Base-by-base conservation (phyloP, 116 monocot genomes). In the Posidonia oceanica region DNA sequence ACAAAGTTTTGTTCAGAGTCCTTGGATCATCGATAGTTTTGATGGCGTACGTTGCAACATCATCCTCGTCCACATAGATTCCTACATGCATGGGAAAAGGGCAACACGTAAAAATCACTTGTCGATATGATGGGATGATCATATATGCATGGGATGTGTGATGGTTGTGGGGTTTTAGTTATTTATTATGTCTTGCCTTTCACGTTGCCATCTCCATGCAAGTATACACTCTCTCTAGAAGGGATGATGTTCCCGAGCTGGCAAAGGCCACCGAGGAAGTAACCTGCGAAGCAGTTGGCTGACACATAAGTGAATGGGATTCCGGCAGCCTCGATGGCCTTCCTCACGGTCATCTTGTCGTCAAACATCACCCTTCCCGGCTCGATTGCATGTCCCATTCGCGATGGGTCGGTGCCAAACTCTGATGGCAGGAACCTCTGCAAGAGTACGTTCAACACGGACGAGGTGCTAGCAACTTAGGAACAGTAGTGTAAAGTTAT, bases 401-500 rank as follows among this genome's bases (percentile, higher is more conserved):
- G 73, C 13, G 83, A 61, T 5, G 83, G 81, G 63, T 89, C 89
- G 5, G 7, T 75, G 16, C 86, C 89, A 64, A 89, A 89, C 67
- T 89, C 89, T 4, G 85, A 89, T 11, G 85, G 88, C 62, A 85
- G 18, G 73, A 85, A 88, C 0, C 82, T 36, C 88, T 88, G 67
- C 54, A 61, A n/a, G n/a, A n/a, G n/a, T n/a, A n/a, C n/a, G n/a
- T n/a, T n/a, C n/a, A n/a, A n/a, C n/a, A n/a, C n/a, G n/a, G n/a
- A n/a, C n/a, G n/a, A n/a, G n/a, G n/a, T n/a, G n/a, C n/a, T n/a
- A n/a, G n/a, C n/a, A n/a, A n/a, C n/a, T n/a, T n/a, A n/a, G n/a
- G n/a, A n/a, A n/a, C n/a, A n/a, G n/a, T n/a, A n/a, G n/a, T n/a
- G n/a, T n/a, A n/a, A n/a, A n/a, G n/a, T n/a, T n/a, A n/a, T n/a